Evolutionary conservation across 2,329 filamentous ascomycete species (phyloP).

Genomic region (Lachnellula arida): DNA sequence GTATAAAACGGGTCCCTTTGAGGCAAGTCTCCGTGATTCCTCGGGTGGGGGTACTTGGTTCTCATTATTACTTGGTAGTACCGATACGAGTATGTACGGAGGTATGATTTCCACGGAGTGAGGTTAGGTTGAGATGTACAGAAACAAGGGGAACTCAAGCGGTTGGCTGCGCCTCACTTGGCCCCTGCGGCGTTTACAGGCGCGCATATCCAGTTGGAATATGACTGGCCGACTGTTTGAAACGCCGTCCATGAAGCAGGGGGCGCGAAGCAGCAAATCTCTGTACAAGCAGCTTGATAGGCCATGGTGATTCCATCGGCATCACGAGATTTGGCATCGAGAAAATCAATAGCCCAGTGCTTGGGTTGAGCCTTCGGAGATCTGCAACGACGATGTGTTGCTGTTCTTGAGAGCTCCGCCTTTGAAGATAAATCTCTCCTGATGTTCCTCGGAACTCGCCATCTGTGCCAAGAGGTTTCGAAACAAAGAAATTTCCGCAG

Average conservation of each 20-base stretch:
- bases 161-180: constrained; percentile 10
- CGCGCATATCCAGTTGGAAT: background rate
- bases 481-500: too few relatives aligned
- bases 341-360: background rate
- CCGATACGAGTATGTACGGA: background rate
- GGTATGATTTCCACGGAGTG: background rate
- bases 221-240: constrained; percentile 15
- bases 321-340: constrained; percentile 1
- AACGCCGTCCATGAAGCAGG: constrained; percentile 1
- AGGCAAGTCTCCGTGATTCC: too few relatives aligned
- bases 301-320: background rate
- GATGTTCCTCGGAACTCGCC: too few relatives aligned
- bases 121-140: background rate
- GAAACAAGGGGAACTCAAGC: constrained; percentile 6
- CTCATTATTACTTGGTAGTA: background rate
- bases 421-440: too few relatives aligned
- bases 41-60: too few relatives aligned
- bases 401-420: background rate
- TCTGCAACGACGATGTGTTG: background rate
- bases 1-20: too few relatives aligned
- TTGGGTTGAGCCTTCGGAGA: background rate
- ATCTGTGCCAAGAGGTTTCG: too few relatives aligned
- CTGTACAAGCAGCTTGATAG: constrained; percentile 2
- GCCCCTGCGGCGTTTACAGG: constrained; percentile 9
- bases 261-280: background rate